Evolutionary conservation across 2,329 filamentous ascomycete genomes (phyloP).

Genomic region (Cercospora citrullina): DNA sequence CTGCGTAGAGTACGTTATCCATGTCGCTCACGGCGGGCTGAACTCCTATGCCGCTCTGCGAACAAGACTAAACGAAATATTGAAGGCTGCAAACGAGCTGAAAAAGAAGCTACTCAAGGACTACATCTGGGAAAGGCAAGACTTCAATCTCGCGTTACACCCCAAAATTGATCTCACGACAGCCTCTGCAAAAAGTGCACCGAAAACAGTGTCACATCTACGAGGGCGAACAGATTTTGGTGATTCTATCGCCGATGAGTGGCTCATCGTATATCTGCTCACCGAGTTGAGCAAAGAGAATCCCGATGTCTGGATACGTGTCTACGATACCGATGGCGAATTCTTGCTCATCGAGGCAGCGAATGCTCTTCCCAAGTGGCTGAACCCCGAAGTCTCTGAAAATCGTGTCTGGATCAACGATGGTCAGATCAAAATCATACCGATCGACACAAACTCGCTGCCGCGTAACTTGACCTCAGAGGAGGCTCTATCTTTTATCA

Average conservation of each 20-base stretch:
- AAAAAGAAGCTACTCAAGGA: constrained; percentile 67
- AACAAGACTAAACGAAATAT: constrained; percentile 67
- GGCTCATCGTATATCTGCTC: constrained; percentile 89
- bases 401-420: constrained; percentile 88
- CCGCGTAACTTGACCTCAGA: constrained; percentile 58
- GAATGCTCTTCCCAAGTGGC: constrained; percentile 80
- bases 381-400: constrained; percentile 85
- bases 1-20: constrained; percentile 80
- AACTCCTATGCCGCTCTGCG: constrained; percentile 54
- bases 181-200: constrained; percentile 1
- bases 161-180: constrained; percentile 45
- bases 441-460: constrained; percentile 44
- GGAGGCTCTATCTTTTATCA: constrained; percentile 65
- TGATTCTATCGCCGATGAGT: constrained; percentile 95
- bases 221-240: constrained; percentile 82
- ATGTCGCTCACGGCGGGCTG: constrained; percentile 63
- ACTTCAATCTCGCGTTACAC: constrained; percentile 66
- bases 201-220: constrained; percentile 45
- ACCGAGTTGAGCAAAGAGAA: constrained; percentile 75
- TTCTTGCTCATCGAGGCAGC: constrained; percentile 95
- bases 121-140: constrained; percentile 94
- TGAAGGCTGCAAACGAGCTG: constrained; percentile 67
- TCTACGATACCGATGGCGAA: constrained; percentile 88
- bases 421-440: constrained; percentile 73
- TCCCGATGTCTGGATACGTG: constrained; percentile 74